Conservation (phyloP, 176 grass and related monocot genomes). For the Pharus latifolius region DNA sequence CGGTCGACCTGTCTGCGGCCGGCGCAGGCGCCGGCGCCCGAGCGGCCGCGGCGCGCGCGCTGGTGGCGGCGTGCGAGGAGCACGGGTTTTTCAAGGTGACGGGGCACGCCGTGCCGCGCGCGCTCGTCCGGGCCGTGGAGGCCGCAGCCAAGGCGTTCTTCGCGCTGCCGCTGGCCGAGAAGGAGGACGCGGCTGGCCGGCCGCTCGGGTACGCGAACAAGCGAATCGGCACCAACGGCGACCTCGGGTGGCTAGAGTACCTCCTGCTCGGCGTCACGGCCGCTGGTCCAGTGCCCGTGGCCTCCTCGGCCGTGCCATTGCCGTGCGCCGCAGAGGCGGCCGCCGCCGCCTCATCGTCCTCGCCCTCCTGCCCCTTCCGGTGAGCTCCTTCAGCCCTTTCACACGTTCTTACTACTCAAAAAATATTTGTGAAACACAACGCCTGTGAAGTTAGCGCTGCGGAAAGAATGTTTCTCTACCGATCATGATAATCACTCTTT, state of each 20-base stretch:
- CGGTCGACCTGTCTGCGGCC: constrained; percentile 46
- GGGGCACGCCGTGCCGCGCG: constrained; percentile 58
- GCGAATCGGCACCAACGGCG: constrained; percentile 58
- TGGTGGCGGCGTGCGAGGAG: constrained; percentile 68
- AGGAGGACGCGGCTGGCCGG: constrained; percentile 23
- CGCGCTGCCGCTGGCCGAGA: constrained; percentile 39
- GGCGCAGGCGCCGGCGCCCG: constrained; percentile 2
- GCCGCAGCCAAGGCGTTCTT: constrained; percentile 53
- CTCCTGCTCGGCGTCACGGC: constrained; percentile 40
- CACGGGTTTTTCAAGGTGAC: constrained; percentile 73
- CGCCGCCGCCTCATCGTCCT: neutral
- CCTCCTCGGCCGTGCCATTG: constrained; percentile 15
- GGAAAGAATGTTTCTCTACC: no score
- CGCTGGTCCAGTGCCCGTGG: neutral
- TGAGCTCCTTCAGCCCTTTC: constrained; percentile 2
- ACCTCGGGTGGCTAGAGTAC: constrained; percentile 89
- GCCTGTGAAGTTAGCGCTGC: no score
- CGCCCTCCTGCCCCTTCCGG: constrained; percentile 19
- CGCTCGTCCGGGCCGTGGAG: constrained; percentile 44
- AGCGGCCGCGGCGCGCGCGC: constrained; percentile 21
- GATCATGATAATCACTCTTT: no score
- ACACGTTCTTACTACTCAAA: no score
- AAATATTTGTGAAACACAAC: no score
- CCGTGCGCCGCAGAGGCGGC: neutral
- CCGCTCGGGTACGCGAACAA: constrained; percentile 64